Conservation (phyloP, 129 eudicot genomes). For the Lonicera japonica region DNA sequence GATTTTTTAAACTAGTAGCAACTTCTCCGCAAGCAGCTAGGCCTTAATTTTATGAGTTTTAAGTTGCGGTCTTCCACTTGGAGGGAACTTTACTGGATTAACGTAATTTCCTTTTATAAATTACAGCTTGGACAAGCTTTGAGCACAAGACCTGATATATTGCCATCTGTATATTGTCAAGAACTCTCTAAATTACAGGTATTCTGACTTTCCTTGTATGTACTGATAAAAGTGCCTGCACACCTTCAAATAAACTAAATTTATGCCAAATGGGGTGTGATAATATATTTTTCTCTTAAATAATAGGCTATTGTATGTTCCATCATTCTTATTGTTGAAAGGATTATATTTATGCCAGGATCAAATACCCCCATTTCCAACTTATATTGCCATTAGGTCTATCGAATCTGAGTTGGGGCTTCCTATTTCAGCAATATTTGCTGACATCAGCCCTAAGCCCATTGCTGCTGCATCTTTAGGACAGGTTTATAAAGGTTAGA, state of each 20-base stretch:
- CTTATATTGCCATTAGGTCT: constrained; percentile 61
- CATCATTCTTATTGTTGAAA: background rate
- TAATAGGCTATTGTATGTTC: background rate
- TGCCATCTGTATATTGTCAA: constrained; percentile 78
- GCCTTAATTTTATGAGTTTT: too few relatives aligned
- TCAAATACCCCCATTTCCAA: constrained; percentile 93
- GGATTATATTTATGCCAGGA: constrained; percentile 37
- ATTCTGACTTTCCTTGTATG: constrained; percentile 1
- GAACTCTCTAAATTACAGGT: constrained; percentile 94
- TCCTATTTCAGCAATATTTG: constrained; percentile 67
- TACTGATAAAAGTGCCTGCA: too few relatives aligned
- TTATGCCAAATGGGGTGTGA: background rate
- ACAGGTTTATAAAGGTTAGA: constrained; percentile 93
- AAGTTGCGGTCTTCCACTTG: background rate
- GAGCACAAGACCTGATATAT: constrained; percentile 95
- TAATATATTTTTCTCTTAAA: background rate
- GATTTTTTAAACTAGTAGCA: too few relatives aligned
- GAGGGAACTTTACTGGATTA: background rate
- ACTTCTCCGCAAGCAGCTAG: too few relatives aligned
- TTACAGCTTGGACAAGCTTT: constrained; percentile 92
- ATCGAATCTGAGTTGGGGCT: constrained; percentile 79
- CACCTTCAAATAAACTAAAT: too few relatives aligned
- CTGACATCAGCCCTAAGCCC: constrained; percentile 84
- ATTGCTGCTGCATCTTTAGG: constrained; percentile 98
- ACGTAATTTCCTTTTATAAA: constrained; percentile 14